phyloP scores from a whole-genome alignment of 163 green algal species.

The Smithsoniella earleae region DNA sequence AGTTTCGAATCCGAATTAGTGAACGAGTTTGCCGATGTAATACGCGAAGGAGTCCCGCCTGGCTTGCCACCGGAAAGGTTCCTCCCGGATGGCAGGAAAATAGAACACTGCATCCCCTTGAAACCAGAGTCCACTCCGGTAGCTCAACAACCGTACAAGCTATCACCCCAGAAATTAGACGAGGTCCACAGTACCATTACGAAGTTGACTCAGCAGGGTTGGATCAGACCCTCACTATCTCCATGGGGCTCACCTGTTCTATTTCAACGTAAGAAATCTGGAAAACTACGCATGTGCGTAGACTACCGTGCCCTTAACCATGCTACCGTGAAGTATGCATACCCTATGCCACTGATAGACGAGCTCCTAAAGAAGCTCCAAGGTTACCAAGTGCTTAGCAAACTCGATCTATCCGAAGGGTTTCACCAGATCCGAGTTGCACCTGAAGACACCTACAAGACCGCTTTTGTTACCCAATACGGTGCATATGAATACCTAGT shows the following conservation, averaged over 20 bases:
- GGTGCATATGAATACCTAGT: conserved; percentile 47
- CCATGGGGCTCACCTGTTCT: background rate
- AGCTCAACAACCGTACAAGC: background rate
- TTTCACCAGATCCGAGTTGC: background rate
- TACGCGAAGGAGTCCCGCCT: too few species aligned
- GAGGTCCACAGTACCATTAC: too few species aligned
- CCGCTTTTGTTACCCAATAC: conserved; percentile 43
- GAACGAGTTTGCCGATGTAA: too few species aligned
- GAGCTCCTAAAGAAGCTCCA: background rate
- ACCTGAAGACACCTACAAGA: conserved; percentile 31
- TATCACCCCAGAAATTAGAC: background rate
- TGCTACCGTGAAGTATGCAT: background rate
- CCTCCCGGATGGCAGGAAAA: background rate
- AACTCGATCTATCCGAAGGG: background rate
- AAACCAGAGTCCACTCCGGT: background rate
- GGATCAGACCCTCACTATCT: background rate
- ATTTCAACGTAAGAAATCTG: background rate
- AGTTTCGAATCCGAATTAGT: too few species aligned
- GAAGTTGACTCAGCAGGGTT: too few species aligned
- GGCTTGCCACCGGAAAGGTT: too few species aligned
- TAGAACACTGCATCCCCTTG: background rate
- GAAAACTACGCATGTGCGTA: background rate
- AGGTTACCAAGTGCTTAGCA: background rate
- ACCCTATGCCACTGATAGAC: background rate
- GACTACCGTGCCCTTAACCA: background rate